These are phyloP conservation scores for Sporothrix dimorphospora DNA, from an alignment of 2,329 filamentous ascomycete species.

Conservation along the genomic window DNA sequence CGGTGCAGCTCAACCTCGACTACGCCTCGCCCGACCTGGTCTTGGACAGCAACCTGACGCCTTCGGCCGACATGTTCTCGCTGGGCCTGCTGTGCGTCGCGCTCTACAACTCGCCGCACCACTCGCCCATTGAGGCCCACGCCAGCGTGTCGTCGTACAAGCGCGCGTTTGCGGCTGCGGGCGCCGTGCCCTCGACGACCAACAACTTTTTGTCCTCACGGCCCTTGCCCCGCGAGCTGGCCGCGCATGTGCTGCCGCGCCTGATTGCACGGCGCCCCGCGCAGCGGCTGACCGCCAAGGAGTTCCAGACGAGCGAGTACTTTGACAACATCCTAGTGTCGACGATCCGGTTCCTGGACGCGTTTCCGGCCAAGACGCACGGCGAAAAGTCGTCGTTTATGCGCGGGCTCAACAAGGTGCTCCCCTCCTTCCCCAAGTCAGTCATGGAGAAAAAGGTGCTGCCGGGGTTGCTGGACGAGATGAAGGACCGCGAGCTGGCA, in stretches of 20 bases:
- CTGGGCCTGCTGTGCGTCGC: constrained; percentile 85
- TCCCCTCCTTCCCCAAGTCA: constrained; percentile 89
- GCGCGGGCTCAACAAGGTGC: constrained; percentile 80
- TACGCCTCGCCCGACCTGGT: constrained; percentile 95
- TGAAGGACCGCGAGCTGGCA: constrained; percentile 87
- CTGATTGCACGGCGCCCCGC: constrained; percentile 87
- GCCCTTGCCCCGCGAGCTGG: constrained; percentile 77
- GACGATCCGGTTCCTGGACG: constrained; percentile 92
- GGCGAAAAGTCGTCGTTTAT: constrained; percentile 92
- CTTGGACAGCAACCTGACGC: constrained; percentile 83
- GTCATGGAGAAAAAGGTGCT: constrained; percentile 95
- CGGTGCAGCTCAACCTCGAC: constrained; percentile 88
- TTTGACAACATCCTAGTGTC: constrained; percentile 97
- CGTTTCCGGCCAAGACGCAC: constrained; percentile 86
- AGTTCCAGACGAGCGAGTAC: constrained; percentile 93
- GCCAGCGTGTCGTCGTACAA: constrained; percentile 84
- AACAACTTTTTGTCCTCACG: constrained; percentile 86
- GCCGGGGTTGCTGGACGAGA: constrained; percentile 85
- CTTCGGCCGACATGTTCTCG: constrained; percentile 90
- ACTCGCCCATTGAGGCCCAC: constrained; percentile 80
- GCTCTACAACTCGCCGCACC: constrained; percentile 92
- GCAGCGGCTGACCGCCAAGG: constrained; percentile 81
- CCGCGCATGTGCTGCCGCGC: constrained; percentile 74
- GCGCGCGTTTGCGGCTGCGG: constrained; percentile 76
- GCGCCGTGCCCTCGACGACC: constrained; percentile 72